Percentiles rank a stretch among this genome's conserved stretches.
phyloP scores from a whole-genome alignment of 441 rosid genomes.

The Populus hybrid region DNA sequence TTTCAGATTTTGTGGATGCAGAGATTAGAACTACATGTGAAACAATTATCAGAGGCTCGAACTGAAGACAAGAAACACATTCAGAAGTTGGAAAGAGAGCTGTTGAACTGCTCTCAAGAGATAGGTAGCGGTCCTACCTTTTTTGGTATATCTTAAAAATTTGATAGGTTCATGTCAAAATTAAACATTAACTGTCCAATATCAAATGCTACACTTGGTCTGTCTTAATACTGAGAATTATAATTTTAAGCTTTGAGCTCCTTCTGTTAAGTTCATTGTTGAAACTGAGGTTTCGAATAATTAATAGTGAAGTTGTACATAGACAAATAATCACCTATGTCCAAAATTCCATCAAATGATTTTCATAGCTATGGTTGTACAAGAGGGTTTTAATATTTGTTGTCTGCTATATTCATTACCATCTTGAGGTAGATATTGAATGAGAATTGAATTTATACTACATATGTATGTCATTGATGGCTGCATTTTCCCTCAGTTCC shows the following conservation, averaged over 20 bases:
- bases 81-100: slow-evolving; percentile 62
- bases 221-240: neutral
- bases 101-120: slow-evolving; percentile 71
- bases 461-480: neutral
- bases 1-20: slow-evolving; percentile 27
- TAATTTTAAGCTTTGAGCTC: neutral
- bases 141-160: neutral
- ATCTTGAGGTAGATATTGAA: neutral
- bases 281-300: neutral
- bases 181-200: neutral
- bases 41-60: slow-evolving; percentile 58
- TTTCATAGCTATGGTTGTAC: neutral
- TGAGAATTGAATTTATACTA: neutral
- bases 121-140: slow-evolving; percentile 48
- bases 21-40: slow-evolving; percentile 59
- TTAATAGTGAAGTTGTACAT: neutral
- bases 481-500: neutral
- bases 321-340: neutral
- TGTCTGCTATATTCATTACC: neutral
- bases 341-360: neutral
- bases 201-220: neutral
- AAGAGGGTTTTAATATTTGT: neutral
- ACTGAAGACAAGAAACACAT: slow-evolving; percentile 52
- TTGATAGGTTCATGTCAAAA: neutral
- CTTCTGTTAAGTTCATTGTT: neutral